Base-by-base conservation (phyloP, 768 basidiomycete species). In the Collybia sordida region DNA sequence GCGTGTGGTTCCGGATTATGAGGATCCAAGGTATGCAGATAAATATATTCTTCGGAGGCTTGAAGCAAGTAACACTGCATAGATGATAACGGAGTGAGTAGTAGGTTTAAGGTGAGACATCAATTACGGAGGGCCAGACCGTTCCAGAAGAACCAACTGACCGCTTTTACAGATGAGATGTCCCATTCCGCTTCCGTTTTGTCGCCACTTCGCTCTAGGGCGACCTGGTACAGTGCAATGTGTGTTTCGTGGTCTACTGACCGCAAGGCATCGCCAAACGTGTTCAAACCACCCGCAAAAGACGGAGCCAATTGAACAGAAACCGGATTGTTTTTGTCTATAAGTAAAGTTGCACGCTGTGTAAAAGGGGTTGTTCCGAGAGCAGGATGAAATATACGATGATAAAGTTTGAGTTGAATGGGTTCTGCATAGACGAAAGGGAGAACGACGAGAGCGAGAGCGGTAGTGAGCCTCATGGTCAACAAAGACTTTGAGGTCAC, bases 171-270 rank as follows among this genome's bases (percentile, higher is more conserved):
- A 27, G 85, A 80, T 0, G 81, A 82, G 40, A 81, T 65, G 59
- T 77, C 76, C 77, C 81, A 85, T 54, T 74, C 62, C 42, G 73
- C 64, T 55, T 77, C 73, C 50, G 75, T 55, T 34, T 56, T 57
- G 49, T 75, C 74, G 18, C 62, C 63, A 19, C 69, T 70, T 34
- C 70, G 78, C 43, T 80, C 72, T 55, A 93, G 70, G 39, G 90
- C 86, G 40, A 92, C 67, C 68, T 92, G 89, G 65, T 91, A 91
- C 48, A 86, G 66, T 14, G 79, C 75, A 7, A 69, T 66, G 45
- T 73, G 68, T 5, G 36, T 17, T 14, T 65, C 53, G 18, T 72
- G 60, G 40, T 66, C 70, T 24, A 68, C 48, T 34, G 62, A 45
- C 22, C 73, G 64, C 24, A 79, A 61, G 15, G 59, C 56, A 42